phyloP scores from a whole-genome alignment of 2,329 filamentous ascomycete genomes.

The Ascocoryne sarcoides region DNA sequence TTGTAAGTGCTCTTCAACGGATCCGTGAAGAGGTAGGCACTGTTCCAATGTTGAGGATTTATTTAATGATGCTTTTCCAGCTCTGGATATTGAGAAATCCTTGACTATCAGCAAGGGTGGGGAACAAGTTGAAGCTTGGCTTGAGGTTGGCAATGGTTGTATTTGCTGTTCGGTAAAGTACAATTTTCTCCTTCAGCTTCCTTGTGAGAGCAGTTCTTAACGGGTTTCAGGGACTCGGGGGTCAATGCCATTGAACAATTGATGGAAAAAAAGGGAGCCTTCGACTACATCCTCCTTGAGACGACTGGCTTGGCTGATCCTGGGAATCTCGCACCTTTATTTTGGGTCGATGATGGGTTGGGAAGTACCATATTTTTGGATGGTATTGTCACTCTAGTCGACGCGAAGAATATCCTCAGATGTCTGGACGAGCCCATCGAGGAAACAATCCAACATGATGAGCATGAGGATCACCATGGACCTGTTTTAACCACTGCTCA shows the following conservation, averaged over 20 bases:
- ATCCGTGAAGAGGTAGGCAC: too few species aligned
- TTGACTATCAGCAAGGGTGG: constrained; percentile 81
- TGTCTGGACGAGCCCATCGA: constrained; percentile 66
- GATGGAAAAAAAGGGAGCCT: constrained; percentile 87
- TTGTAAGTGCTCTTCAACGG: constrained; percentile 41
- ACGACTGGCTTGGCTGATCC: constrained; percentile 94
- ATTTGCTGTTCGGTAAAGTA: constrained; percentile 97
- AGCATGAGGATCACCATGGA: constrained; percentile 43
- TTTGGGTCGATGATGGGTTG: constrained; percentile 95
- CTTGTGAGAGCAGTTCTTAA: constrained; percentile 9
- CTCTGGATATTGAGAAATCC: constrained; percentile 91
- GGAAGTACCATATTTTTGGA: constrained; percentile 95
- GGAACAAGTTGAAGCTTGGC: constrained; percentile 83
- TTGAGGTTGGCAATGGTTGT: constrained; percentile 92
- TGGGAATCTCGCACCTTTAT: constrained; percentile 88
- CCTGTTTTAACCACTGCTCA: constrained; percentile 85
- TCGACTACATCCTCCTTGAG: constrained; percentile 96
- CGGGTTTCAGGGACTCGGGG: constrained; percentile 61
- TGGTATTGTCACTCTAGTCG: constrained; percentile 90
- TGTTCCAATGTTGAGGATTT: constrained; percentile 6
- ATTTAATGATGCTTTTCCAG: constrained; percentile 33
- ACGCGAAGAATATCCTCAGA: constrained; percentile 83
- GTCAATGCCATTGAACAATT: constrained; percentile 92
- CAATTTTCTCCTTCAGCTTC: constrained; percentile 8
- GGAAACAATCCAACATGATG: constrained; percentile 42